Conservation (phyloP, 2,329 filamentous ascomycete species). For the Hypoxylon sp. region DNA sequence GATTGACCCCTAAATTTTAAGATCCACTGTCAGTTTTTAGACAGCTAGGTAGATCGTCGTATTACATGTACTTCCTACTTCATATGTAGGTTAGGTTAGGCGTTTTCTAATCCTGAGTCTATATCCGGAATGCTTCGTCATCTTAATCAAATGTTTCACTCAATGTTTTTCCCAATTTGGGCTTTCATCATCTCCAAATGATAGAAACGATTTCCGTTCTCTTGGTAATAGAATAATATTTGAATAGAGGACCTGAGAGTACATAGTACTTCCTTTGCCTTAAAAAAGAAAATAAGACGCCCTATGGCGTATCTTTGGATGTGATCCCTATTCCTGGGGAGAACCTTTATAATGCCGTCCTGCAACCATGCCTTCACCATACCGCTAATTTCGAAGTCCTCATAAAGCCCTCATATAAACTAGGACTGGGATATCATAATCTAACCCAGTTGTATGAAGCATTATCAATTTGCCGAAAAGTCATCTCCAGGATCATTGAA, state of each 20-base stretch:
- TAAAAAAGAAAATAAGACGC: neutral
- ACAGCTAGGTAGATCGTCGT: neutral
- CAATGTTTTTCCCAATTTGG: neutral
- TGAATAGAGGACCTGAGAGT: neutral
- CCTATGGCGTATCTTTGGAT: neutral
- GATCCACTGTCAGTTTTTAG: neutral
- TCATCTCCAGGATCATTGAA: constrained; percentile 41
- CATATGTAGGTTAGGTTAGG: neutral
- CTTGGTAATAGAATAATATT: constrained; percentile 10
- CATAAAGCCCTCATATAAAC: neutral
- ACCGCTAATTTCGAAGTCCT: neutral
- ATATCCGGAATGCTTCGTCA: neutral
- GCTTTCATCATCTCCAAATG: neutral
- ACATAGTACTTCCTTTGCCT: neutral
- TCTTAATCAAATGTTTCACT: neutral
- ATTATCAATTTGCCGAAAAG: constrained; percentile 31
- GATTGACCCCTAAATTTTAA: neutral
- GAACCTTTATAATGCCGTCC: neutral
- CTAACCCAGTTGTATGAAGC: neutral
- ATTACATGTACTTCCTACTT: neutral
- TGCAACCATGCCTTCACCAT: constrained; percentile 1
- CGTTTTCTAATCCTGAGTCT: neutral
- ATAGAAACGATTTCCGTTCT: neutral
- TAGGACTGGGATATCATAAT: neutral
- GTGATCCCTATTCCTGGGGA: neutral